Conservation (phyloP, 1,139 yeast genomes). For the Saccharomyces uvarum region DNA sequence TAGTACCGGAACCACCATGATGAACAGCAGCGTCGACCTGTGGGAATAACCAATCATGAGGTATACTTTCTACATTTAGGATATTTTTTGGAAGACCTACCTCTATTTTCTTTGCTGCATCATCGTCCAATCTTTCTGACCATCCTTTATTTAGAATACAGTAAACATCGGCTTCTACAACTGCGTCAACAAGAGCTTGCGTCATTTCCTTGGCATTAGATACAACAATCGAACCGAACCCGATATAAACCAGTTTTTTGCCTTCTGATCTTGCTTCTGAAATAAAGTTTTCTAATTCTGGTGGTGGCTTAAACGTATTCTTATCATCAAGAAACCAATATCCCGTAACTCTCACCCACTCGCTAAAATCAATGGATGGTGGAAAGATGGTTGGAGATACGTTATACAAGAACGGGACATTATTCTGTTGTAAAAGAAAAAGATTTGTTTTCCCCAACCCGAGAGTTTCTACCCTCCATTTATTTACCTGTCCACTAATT, state of each 20-base stretch:
- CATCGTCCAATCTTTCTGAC: conserved; percentile 61
- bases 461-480: conserved; percentile 70
- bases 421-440: conserved; percentile 61
- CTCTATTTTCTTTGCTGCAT: conserved; percentile 38
- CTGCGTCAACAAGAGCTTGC: conserved; percentile 70
- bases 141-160: conserved; percentile 91
- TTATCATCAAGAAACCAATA: conserved; percentile 89
- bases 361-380: conserved; percentile 87
- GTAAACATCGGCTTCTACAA: conserved; percentile 66
- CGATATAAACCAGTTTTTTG: conserved; percentile 78
- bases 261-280: conserved; percentile 49
- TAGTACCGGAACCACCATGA: conserved; percentile 96
- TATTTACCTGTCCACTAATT: conserved; percentile 77
- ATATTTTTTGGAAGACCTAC: conserved; percentile 61
- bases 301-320: conserved; percentile 53
- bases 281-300: conserved; percentile 53
- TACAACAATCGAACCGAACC: conserved; percentile 93
- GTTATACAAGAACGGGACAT: conserved; percentile 82
- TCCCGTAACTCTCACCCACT: conserved; percentile 91
- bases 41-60: conserved; percentile 93
- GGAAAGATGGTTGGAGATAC: conserved; percentile 84
- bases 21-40: conserved; percentile 89
- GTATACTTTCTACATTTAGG: conserved; percentile 62
- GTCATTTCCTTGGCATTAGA: conserved; percentile 74
- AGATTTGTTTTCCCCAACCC: conserved; percentile 63